These are phyloP conservation scores for Elymus sibiricus DNA, from an alignment of 176 grass and related monocot species.

Conservation along the genomic window DNA sequence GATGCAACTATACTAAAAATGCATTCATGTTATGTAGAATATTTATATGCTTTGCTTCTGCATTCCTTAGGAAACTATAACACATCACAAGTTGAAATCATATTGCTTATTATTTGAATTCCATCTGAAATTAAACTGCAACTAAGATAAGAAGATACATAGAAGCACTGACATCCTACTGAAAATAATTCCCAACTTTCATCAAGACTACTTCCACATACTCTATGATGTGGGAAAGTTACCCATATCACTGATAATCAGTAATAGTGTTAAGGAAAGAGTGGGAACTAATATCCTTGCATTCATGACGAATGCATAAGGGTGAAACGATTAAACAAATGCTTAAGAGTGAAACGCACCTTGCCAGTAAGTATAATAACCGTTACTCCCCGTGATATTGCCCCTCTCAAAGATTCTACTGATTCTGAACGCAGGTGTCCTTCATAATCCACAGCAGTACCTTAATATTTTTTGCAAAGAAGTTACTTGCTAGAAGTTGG, in stretches of 20 bases:
- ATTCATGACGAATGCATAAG: constrained; percentile 3
- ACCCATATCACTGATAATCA: background rate
- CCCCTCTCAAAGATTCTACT: constrained; percentile 61
- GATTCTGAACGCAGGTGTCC: constrained; percentile 38
- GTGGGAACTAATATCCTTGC: background rate
- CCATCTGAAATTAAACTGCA: constrained; percentile 18
- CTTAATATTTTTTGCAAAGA: constrained; percentile 26
- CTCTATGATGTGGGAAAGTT: background rate
- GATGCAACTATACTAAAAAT: background rate
- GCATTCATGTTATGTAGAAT: background rate
- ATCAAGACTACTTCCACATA: background rate
- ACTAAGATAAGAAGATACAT: constrained; percentile 8
- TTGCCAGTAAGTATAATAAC: constrained; percentile 81
- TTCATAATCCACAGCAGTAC: constrained; percentile 56
- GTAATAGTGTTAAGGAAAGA: background rate
- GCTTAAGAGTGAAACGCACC: constrained; percentile 40
- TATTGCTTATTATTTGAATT: background rate
- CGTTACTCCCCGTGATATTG: constrained; percentile 50
- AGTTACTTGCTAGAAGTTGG: background rate
- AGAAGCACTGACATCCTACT: background rate
- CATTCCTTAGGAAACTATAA: background rate
- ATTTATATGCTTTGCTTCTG: background rate
- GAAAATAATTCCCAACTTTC: background rate
- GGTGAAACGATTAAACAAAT: constrained; percentile 2
- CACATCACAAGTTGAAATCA: background rate